Base-by-base conservation (phyloP, 2,329 filamentous ascomycete species). In the Dactylellina leptospora region DNA sequence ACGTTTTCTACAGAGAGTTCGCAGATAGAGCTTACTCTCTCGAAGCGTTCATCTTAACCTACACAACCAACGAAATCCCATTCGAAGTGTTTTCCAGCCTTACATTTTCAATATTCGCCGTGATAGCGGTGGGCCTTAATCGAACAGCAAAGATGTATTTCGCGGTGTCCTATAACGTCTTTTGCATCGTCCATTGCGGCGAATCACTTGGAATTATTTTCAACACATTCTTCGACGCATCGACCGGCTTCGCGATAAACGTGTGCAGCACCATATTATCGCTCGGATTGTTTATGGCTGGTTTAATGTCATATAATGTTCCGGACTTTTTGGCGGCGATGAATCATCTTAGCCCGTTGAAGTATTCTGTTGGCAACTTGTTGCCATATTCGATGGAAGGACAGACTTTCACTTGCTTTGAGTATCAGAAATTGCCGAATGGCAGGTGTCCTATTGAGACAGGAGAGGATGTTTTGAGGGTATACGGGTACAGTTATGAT, bases 121-220 rank as follows among this genome's bases (percentile, higher is more conserved):
- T 85, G 23, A 83, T 91, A 8, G 89, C 87, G 0, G 85, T 87
- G 2, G 88, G 88, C 0, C 81, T 92, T 9, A 84, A 87, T 4
- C 83, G 85, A 28, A 88, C 86, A 0, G 83, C 81, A 0, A 81
- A 83, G 70, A 86, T 90, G 78, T 90, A 88, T 78, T 90, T 91
- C 75, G 84, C 89, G 42, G 82, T 84, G 55, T 83, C 86, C 1
- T 90, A 89, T 79, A 86, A 88, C 75, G 87, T 86, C 74, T 91
- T 92, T 77, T 89, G 87, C 74, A 85, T 92, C 60, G 88, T 91
- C 13, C 88, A 83, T 59, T 91, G 88, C 76, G 90, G 90, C 23
- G 90, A 92, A 81, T 89, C 86, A 58, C 77, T 92, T 0, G 90
- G 90, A 0, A 92, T 93, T 77, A 87, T 91, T 81, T 92, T 92